Conservation (phyloP, 164 flowering plant species). For the Warburgia ugandensis region DNA sequence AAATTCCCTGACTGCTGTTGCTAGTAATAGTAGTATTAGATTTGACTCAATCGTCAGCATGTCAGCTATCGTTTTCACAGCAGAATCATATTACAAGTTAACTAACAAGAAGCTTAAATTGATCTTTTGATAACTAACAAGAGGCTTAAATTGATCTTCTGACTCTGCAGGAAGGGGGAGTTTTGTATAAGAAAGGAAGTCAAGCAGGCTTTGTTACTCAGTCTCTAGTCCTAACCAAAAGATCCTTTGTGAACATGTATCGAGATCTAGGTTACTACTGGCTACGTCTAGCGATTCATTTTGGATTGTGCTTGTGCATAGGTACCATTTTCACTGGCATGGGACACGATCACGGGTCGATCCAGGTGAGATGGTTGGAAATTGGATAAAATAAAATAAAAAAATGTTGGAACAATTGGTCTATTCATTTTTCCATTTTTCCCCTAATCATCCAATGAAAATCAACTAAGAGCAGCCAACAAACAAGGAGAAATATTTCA, state of each 20-base stretch:
- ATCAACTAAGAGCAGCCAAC: no score
- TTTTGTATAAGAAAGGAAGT: slow-evolving; percentile 17
- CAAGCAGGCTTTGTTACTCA: slow-evolving; percentile 36
- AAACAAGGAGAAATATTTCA: no score
- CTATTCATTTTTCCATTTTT: not conserved
- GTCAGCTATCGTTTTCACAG: no score
- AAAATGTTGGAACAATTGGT: not conserved
- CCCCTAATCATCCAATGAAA: not conserved
- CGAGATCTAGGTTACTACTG: slow-evolving; percentile 68
- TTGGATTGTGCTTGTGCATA: slow-evolving; percentile 24
- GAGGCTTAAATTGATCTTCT: no score
- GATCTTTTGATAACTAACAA: no score
- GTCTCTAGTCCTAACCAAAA: slow-evolving; percentile 31
- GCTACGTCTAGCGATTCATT: slow-evolving; percentile 38
- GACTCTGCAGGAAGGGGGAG: slow-evolving; percentile 17
- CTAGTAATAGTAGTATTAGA: no score
- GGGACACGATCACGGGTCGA: slow-evolving; percentile 28
- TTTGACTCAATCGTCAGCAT: no score
- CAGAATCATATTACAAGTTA: no score
- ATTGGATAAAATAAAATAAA: no score
- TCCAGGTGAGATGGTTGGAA: slow-evolving; percentile 26
- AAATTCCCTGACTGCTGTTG: not conserved
- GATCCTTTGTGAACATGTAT: slow-evolving; percentile 53
- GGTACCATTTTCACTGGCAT: slow-evolving; percentile 45
- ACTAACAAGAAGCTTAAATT: no score